Evolutionary conservation across 371 early-diverging fungal species (phyloP).

Genomic region (Mortierella sp.): DNA sequence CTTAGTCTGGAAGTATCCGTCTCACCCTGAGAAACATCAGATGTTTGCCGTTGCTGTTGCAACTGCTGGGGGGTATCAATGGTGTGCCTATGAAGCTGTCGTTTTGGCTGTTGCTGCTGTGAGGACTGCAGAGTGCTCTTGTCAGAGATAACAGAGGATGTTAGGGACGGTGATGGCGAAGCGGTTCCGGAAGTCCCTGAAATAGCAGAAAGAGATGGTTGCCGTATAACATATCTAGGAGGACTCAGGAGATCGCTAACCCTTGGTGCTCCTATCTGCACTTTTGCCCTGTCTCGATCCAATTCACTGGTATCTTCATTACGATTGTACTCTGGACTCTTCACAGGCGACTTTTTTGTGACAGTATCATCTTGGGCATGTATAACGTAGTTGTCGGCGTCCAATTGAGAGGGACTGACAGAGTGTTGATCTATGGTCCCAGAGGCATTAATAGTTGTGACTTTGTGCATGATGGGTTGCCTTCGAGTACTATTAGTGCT

Average conservation of each 20-base stretch:
- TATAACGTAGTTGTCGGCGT: conserved; percentile 25
- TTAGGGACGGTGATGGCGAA: conserved; percentile 31
- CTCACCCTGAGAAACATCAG: conserved; percentile 19
- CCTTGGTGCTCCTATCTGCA: conserved; percentile 11
- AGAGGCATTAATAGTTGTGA: conserved; percentile 32
- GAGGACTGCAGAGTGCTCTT: conserved; percentile 22
- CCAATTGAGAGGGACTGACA: conserved; percentile 22
- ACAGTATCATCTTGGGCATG: conserved; percentile 10
- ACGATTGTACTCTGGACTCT: conserved; percentile 7
- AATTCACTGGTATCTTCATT: conserved; percentile 1
- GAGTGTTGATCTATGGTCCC: conserved; percentile 28
- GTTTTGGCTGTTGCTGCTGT: conserved; percentile 24
- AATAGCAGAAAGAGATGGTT: conserved; percentile 17
- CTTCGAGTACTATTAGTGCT: conserved; percentile 1
- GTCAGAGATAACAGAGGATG: conserved; percentile 29
- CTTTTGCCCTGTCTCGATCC: conserved; percentile 7
- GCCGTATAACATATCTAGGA: conserved; percentile 29
- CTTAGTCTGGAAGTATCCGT: background rate
- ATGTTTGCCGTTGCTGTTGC: conserved; percentile 9
- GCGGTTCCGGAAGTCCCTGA: conserved; percentile 22
- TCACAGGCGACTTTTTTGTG: conserved; percentile 5
- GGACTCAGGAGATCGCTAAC: conserved; percentile 21
- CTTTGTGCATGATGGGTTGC: conserved; percentile 20
- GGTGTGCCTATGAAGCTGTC: background rate
- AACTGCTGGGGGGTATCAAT: conserved; percentile 14